Evolutionary conservation across 306 rosid species (phyloP), one percentile per base, ranked within the genome.

Genomic region (Bauhinia variegata): DNA sequence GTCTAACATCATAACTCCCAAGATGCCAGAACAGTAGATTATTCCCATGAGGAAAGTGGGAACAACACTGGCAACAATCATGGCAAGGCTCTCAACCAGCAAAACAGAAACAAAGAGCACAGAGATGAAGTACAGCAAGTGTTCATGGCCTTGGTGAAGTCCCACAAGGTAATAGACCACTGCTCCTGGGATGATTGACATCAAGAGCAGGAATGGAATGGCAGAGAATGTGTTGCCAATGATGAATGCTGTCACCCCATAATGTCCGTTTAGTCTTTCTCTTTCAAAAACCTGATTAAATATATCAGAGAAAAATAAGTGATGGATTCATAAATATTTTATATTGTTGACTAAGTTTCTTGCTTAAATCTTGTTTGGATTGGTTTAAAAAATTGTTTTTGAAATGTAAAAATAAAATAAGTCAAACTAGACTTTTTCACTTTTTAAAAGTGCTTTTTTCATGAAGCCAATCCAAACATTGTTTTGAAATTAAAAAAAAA

Each of bases 1-100:
- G 41, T 76, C 84, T 37, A 85, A 18, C 87, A 88, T 88, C 91
- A 88, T 85, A 18, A 83, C 62, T 2, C 91, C 91, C 63, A 83
- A 73, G 31, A 79, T 73, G 14, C 87, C 87, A 6, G 85, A 74
- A 10, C 82, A 80, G 0, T 81, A 65, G 30, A 83, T 83, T 59
- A 79, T 79, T 5, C 87, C 85, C 87, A 79, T 68, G n/a, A 79
- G 80, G 47, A 79, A 83, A 62, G 79, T 82, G 6, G 87, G 85
- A n/a, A 83, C 82, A 14, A 79, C 36, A 47, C 87, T 79, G 2
- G 87, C 84, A 28, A 83, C 80, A 13, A 79, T 79, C 82, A 83
- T 83, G 85, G 79, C 79, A 1, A 83, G 65, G 80, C 85, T 79
- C 67, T 83, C 85, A 6, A 83, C 87, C 72, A 83, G 14, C 65